Evolutionary conservation across 2,329 filamentous ascomycete species (phyloP).

Genomic region (Dryadomyces quercus-mongolicae): DNA sequence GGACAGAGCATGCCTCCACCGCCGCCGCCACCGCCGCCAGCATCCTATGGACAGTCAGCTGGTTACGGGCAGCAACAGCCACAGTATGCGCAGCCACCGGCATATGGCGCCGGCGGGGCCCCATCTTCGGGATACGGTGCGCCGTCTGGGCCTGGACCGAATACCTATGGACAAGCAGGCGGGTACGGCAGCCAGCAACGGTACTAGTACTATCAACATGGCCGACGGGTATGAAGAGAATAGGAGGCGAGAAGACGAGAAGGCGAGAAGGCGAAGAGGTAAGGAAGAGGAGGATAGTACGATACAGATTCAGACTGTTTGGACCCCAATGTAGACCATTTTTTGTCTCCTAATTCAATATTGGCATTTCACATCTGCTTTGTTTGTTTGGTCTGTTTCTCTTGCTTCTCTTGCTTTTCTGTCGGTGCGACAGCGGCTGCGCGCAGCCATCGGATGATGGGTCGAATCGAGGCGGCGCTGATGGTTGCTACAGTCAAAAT

Average conservation of each 20-base stretch:
- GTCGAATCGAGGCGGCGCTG: conserved; percentile 28
- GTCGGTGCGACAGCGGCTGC: conserved; percentile 9
- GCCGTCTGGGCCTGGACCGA: conserved; percentile 1
- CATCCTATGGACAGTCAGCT: conserved; percentile 5
- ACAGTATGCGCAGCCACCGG: neutral
- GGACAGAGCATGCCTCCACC: neutral
- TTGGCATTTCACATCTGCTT: neutral
- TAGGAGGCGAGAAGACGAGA: neutral
- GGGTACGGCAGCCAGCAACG: neutral
- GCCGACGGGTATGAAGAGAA: neutral
- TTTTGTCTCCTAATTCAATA: neutral
- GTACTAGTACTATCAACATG: neutral
- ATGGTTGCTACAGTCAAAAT: conserved; percentile 46
- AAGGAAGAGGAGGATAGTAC: neutral
- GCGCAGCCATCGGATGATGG: conserved; percentile 21
- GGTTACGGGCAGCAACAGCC: conserved; percentile 1
- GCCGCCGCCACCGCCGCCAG: conserved; percentile 1
- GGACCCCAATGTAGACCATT: neutral
- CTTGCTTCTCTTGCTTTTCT: neutral
- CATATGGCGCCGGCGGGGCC: neutral
- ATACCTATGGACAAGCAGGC: conserved; percentile 1
- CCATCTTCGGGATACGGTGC: neutral
- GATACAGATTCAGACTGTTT: too few relatives aligned
- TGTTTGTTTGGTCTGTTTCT: too few relatives aligned
- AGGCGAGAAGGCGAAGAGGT: too few relatives aligned